Conservation (phyloP, 768 basidiomycete species). For the Coprinopsis marcescibilis region DNA sequence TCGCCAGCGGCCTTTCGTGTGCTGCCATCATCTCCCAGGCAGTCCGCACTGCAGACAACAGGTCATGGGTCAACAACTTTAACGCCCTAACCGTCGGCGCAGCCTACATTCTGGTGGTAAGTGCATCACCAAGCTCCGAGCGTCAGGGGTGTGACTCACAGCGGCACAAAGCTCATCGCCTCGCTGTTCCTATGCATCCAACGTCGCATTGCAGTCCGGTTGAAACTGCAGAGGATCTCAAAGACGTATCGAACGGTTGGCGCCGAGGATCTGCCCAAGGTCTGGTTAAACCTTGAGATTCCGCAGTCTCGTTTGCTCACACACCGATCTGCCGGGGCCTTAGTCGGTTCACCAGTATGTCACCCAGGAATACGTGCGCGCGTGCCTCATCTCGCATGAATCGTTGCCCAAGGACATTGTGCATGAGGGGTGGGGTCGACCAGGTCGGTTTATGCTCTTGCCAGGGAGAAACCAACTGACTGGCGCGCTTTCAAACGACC, state of each 20-base stretch:
- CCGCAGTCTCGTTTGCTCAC: constrained; percentile 4
- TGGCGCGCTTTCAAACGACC: background rate
- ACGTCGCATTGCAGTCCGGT: constrained; percentile 59
- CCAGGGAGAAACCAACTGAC: background rate
- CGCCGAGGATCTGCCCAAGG: constrained; percentile 56
- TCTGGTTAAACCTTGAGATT: no score
- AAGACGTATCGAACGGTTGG: constrained; percentile 50
- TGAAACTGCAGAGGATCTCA: constrained; percentile 62
- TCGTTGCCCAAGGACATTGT: constrained; percentile 59
- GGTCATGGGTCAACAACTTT: constrained; percentile 56
- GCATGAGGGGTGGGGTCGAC: constrained; percentile 74
- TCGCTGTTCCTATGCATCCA: constrained; percentile 64
- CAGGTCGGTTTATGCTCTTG: constrained; percentile 36
- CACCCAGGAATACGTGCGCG: constrained; percentile 68
- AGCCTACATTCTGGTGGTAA: constrained; percentile 66
- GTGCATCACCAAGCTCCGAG: constrained; percentile 16
- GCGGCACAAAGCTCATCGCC: constrained; percentile 37
- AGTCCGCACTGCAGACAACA: constrained; percentile 52
- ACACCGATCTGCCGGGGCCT: background rate
- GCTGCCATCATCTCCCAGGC: constrained; percentile 66
- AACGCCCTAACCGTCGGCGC: constrained; percentile 63
- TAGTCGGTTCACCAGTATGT: constrained; percentile 66
- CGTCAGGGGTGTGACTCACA: background rate
- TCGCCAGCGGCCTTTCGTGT: constrained; percentile 58
- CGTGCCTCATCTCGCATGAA: constrained; percentile 66